These are phyloP conservation scores for Sporobolomyces roseus DNA, from an alignment of 768 basidiomycete species.

Conservation along the genomic window DNA sequence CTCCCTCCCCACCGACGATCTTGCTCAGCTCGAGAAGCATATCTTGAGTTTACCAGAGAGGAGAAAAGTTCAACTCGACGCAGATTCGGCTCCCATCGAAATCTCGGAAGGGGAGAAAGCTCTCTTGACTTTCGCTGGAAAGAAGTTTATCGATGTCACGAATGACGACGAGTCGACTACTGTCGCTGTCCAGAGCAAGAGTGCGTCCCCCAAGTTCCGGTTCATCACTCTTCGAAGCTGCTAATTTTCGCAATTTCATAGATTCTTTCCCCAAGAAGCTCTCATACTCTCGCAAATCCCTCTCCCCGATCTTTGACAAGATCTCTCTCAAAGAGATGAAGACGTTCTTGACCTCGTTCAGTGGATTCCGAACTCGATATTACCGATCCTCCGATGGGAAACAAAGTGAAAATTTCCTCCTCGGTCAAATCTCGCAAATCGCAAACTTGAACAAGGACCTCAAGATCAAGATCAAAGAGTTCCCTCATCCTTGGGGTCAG, in stretches of 20 bases:
- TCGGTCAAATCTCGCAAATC: constrained; percentile 48
- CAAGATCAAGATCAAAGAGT: constrained; percentile 44
- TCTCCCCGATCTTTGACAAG: constrained; percentile 30
- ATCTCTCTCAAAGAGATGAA: constrained; percentile 32
- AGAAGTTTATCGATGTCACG: constrained; percentile 43
- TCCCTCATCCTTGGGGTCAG: constrained; percentile 48
- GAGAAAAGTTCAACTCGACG: constrained; percentile 23
- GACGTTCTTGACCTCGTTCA: constrained; percentile 40
- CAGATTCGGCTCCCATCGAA: constrained; percentile 10
- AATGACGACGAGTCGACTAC: constrained; percentile 18
- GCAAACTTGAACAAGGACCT: constrained; percentile 30
- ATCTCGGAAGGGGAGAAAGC: constrained; percentile 44
- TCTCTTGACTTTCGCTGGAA: constrained; percentile 30
- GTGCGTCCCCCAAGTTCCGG: constrained; percentile 12
- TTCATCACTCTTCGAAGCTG: background rate
- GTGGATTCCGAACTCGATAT: constrained; percentile 49
- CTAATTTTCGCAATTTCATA: background rate
- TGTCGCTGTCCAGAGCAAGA: constrained; percentile 1
- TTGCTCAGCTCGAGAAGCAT: constrained; percentile 27
- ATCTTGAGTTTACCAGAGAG: constrained; percentile 38
- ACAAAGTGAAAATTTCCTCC: constrained; percentile 50
- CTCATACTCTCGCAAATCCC: constrained; percentile 22
- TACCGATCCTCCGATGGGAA: constrained; percentile 52
- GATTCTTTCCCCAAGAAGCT: constrained; percentile 30
- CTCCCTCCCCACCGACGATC: constrained; percentile 2